Evolutionary conservation across 768 basidiomycete genomes (phyloP), one percentile per base, ranked within the genome.

Genomic region (Mycena alexandri): DNA sequence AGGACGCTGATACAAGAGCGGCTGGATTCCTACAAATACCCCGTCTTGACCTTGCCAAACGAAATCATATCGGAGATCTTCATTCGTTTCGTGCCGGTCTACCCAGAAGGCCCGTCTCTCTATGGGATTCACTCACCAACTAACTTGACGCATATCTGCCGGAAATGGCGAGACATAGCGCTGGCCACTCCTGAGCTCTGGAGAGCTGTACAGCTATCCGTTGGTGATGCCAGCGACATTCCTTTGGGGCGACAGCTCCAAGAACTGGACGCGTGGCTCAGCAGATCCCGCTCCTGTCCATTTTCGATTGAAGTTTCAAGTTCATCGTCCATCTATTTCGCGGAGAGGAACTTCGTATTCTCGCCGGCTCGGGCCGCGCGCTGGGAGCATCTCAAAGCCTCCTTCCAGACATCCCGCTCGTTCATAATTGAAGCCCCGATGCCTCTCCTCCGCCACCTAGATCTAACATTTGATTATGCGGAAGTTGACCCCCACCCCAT

Each of bases 11-110:
- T 51, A 14, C 51, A 52, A 52, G 51, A 52, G 34, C 19, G 51
- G n/a, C 51, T 52, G 4, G 50, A 51, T 19, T 51, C 50, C 24
- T 51, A 51, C 22, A 51, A 24, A 25, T 51, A 51, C 10, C 50
- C 22, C 16, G 50, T 51, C 24, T 24, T 51, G 50, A 51, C 22
- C 12, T 33, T 51, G 14, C 22, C 50, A 12, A 51, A 25, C 22
- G 50, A 51, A 24, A 25, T 51, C 29, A 25, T 24, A 6, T 24
- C 50, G 9, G 24, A 25, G 29, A 51, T 51, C 12, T 51, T 25
- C 50, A 3, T 51, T 2, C 22, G 24, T 10, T 25, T 25, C 50
- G 3, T 51, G 3, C 50, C 50, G 17, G 14, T 19, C 21, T 51
- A 51, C 29, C 50, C 50, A 10, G 14, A 24, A 12, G 6, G 12